A percentile compares a stretch with the other conserved stretches of the same genome.
Conservation (phyloP, 2,329 filamentous ascomycete species). For the Hymenoscyphus albidus region DNA sequence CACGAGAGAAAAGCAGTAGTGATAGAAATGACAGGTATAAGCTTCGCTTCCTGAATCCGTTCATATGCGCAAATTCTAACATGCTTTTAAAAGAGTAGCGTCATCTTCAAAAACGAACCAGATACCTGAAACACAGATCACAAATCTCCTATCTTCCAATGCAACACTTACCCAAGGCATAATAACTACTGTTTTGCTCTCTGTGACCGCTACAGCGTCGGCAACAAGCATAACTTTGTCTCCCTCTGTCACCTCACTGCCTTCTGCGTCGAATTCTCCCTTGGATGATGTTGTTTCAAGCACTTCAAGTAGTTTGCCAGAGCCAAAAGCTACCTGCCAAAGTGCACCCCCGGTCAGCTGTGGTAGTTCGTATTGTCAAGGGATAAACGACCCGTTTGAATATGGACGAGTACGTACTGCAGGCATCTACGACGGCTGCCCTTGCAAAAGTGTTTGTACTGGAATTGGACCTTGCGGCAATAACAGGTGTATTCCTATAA, state of each 20-base stretch:
- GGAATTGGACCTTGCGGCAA: neutral
- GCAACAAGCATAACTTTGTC: neutral
- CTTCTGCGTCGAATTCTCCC: neutral
- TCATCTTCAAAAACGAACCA: neutral
- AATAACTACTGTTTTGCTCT: neutral
- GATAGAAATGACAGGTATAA: neutral
- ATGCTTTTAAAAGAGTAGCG: neutral
- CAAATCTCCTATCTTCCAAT: neutral
- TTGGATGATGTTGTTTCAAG: neutral
- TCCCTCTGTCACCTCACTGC: neutral
- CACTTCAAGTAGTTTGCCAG: neutral
- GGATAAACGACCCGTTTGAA: neutral
- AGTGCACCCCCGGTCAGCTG: neutral
- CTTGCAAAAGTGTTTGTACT: neutral
- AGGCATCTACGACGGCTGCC: neutral
- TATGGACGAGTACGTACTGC: neutral
- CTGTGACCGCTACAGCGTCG: neutral
- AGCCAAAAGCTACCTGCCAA: neutral
- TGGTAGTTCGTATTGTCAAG: neutral
- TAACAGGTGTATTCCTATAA: neutral
- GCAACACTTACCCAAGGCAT: neutral
- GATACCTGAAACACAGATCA: neutral
- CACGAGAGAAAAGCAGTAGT: neutral
- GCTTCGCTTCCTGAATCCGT: neutral
- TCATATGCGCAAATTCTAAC: neutral